phyloP scores from a whole-genome alignment of 169 alveolate genomes.

The Amoebophrya sp. region DNA sequence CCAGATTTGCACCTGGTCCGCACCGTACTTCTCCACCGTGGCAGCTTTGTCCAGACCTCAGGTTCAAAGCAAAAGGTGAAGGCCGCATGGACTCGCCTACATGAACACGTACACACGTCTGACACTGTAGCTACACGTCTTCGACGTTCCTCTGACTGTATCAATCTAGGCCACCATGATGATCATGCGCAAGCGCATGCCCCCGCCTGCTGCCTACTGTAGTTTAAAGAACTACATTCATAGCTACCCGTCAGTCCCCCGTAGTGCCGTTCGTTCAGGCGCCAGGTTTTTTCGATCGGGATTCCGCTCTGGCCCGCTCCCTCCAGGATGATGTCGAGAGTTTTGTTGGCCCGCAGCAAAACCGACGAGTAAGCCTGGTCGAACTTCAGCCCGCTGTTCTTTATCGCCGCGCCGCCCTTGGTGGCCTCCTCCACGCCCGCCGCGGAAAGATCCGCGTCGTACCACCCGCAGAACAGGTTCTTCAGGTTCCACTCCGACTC shows the following conservation, averaged over 20 bases:
- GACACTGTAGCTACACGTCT: too few species aligned
- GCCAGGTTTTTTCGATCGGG: slow-evolving; percentile 71
- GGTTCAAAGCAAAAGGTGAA: too few species aligned
- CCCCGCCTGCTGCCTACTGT: too few species aligned
- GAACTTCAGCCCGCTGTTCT: slow-evolving; percentile 44
- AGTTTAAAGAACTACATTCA: too few species aligned
- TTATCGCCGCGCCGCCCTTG: not conserved
- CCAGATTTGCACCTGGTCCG: slow-evolving; percentile 81
- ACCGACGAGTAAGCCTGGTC: slow-evolving; percentile 82
- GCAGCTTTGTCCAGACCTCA: slow-evolving; percentile 85
- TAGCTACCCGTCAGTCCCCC: slow-evolving; percentile 76
- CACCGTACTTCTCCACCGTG: slow-evolving; percentile 81
- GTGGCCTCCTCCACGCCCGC: slow-evolving; percentile 79
- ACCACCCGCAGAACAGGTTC: slow-evolving; percentile 91
- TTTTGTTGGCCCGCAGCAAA: slow-evolving; percentile 80
- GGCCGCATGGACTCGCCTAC: too few species aligned
- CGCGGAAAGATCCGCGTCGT: slow-evolving; percentile 75
- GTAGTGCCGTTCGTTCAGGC: slow-evolving; percentile 86
- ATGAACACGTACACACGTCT: too few species aligned
- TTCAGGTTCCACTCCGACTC: slow-evolving; percentile 83
- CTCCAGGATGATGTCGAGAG: slow-evolving; percentile 68
- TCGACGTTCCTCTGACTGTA: too few species aligned
- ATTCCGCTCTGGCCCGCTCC: slow-evolving; percentile 63
- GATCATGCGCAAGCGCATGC: too few species aligned
- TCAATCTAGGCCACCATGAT: too few species aligned